Conservation (phyloP, 441 rosid genomes). For the Euphorbia celastroides region DNA sequence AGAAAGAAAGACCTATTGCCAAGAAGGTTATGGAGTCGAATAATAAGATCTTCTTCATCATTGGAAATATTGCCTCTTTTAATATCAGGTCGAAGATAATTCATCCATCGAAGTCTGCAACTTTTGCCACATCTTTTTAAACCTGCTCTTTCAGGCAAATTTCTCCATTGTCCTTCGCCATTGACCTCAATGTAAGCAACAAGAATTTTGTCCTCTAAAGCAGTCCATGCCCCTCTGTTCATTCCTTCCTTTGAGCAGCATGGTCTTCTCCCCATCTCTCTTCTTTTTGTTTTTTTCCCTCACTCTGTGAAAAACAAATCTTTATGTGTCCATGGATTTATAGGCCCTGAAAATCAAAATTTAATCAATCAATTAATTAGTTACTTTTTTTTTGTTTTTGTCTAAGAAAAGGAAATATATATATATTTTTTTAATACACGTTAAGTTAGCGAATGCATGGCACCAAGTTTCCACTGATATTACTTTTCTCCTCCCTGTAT, state of each 20-base stretch:
- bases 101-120: conserved; percentile 53
- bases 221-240: conserved; percentile 74
- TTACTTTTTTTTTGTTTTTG: background rate
- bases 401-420: background rate
- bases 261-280: conserved; percentile 38
- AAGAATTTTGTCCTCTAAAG: conserved; percentile 51
- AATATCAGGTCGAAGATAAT: conserved; percentile 50
- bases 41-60: conserved; percentile 53
- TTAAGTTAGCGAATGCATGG: background rate
- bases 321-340: too few relatives aligned
- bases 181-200: conserved; percentile 37
- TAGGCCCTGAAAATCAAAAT: background rate
- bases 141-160: conserved; percentile 55
- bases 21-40: conserved; percentile 52
- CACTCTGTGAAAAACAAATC: conserved; percentile 1
- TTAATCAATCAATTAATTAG: background rate
- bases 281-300: background rate
- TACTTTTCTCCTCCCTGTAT: too few relatives aligned
- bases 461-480: background rate
- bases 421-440: background rate
- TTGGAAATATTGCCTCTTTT: conserved; percentile 53
- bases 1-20: conserved; percentile 29
- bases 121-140: conserved; percentile 54
- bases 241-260: conserved; percentile 51
- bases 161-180: conserved; percentile 78